Evolutionary conservation across 139 green algal genomes (phyloP).

Genomic region (Marvania coccoides): DNA sequence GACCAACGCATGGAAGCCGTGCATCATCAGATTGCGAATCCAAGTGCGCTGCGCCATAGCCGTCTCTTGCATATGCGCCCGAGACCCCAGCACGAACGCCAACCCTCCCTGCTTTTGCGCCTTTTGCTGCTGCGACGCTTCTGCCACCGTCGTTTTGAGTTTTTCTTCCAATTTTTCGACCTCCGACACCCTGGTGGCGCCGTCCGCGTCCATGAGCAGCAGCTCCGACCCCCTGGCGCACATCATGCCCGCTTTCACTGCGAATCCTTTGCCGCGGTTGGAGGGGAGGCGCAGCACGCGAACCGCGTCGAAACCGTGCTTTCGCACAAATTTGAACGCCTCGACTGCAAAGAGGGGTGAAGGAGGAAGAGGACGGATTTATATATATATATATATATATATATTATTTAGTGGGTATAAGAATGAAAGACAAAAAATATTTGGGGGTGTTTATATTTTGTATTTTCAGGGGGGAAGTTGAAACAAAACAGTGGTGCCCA

Average conservation of each 20-base stretch:
- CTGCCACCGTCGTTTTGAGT: slow-evolving; percentile 27
- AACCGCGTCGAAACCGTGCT: slow-evolving; percentile 68
- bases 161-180: slow-evolving; percentile 70
- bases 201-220: slow-evolving; percentile 86
- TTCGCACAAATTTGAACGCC: slow-evolving; percentile 52
- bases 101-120: not conserved
- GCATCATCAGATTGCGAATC: slow-evolving; percentile 80
- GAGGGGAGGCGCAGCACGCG: slow-evolving; percentile 62
- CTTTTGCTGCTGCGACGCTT: not conserved
- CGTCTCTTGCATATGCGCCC: slow-evolving; percentile 48
- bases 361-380: too few species aligned
- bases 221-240: slow-evolving; percentile 34
- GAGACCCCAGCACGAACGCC: slow-evolving; percentile 40
- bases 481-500: too few species aligned
- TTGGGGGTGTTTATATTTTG: too few species aligned
- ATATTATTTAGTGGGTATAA: too few species aligned
- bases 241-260: slow-evolving; percentile 16
- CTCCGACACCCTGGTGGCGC: slow-evolving; percentile 79
- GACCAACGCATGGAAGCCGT: slow-evolving; percentile 84
- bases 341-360: too few species aligned
- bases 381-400: too few species aligned
- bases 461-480: too few species aligned
- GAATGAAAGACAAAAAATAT: too few species aligned
- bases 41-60: slow-evolving; percentile 51
- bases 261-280: slow-evolving; percentile 80